A percentile compares a stretch with the other conserved stretches of the same genome.
phyloP scores from a whole-genome alignment of 768 basidiomycete species.

The Russula vinacea region DNA sequence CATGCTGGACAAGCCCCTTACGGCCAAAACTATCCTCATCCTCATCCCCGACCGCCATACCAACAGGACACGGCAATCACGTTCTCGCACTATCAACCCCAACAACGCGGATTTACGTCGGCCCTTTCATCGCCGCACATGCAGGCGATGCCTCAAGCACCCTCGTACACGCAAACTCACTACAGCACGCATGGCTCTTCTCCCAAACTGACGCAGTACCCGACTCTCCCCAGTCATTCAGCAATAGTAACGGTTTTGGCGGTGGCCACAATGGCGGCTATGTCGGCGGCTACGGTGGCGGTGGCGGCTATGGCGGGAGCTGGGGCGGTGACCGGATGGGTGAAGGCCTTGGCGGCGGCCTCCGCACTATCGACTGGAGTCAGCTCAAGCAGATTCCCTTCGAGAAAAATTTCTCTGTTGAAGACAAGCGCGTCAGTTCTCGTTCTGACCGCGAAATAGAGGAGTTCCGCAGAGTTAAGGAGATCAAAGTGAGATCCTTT shows the following conservation, averaged over 20 bases:
- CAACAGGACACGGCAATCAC: slow-evolving; percentile 26
- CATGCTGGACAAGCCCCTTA: slow-evolving; percentile 17
- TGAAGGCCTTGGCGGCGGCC: slow-evolving; percentile 75
- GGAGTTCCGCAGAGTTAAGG: slow-evolving; percentile 77
- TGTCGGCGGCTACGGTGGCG: slow-evolving; percentile 39
- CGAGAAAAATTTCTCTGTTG: slow-evolving; percentile 96
- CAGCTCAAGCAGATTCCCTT: slow-evolving; percentile 72
- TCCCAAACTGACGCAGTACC: slow-evolving; percentile 13
- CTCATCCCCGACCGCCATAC: slow-evolving; percentile 4
- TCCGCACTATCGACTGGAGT: slow-evolving; percentile 85
- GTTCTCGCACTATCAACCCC: slow-evolving; percentile 30
- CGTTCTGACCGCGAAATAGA: slow-evolving; percentile 84
- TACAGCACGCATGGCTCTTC: slow-evolving; percentile 9
- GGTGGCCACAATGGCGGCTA: slow-evolving; percentile 35
- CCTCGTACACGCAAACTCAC: slow-evolving; percentile 9
- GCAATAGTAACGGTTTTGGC: slow-evolving; percentile 39
- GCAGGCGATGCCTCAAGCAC: slow-evolving; percentile 2
- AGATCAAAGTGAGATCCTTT: slow-evolving; percentile 66
- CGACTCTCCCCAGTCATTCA: slow-evolving; percentile 33
- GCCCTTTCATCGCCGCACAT: slow-evolving; percentile 14
- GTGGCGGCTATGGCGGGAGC: slow-evolving; percentile 52
- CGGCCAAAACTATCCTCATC: slow-evolving; percentile 5
- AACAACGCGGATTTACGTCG: slow-evolving; percentile 26
- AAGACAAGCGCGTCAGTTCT: slow-evolving; percentile 78
- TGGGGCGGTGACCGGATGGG: slow-evolving; percentile 66